Base-by-base conservation (phyloP, 2,329 filamentous ascomycete genomes). In the Colletotrichum plurivorum region DNA sequence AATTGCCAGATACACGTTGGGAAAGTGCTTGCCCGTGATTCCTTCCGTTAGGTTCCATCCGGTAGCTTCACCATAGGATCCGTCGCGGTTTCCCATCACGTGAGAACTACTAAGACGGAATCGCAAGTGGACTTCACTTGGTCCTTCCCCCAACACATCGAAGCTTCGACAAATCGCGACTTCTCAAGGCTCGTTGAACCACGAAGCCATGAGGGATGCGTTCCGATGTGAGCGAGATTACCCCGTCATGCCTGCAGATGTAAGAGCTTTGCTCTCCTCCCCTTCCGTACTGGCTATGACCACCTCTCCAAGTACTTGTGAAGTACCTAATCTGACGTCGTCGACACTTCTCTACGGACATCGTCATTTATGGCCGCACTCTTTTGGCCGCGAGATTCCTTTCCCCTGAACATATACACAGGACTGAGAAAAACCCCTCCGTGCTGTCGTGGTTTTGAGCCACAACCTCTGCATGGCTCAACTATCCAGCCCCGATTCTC, bases 401-500 rank as follows among this genome's bases (percentile, higher is more conserved):
- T 48, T 22, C 25, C 13, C 51, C 22, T 36, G 25, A 4, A 22
- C 52, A 56, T 13, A 15, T 4, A 5, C 7, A 18, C 20, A 22
- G 18, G 13, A 15, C 18, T 18, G n/a, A 22, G 9, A 7, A 20
- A 16, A 16, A 25, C 7, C 41, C 10, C 15, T 10, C 27, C 56
- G 15, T 48, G 22, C n/a, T 16, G 12, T 18, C 22, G 3, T 10
- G 27, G 39, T 18, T 27, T 18, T 39, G 27, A 10, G 12, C 25
- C 18, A n/a, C 27, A 2, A 15, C n/a, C 15, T 25, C 3, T 20
- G 8, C 9, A 63, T 63, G 60, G 15, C 18, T 15, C n/a, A 12
- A 6, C 12, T 15, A 56, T 63, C 60, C 60, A 57, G 51, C 16
- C 51, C 41, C 16, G 51, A 57, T 48, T 15, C 41, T 27, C 60